These are phyloP conservation scores for Trifolium repens DNA, from an alignment of 306 rosid genomes.

Conservation along the genomic window DNA sequence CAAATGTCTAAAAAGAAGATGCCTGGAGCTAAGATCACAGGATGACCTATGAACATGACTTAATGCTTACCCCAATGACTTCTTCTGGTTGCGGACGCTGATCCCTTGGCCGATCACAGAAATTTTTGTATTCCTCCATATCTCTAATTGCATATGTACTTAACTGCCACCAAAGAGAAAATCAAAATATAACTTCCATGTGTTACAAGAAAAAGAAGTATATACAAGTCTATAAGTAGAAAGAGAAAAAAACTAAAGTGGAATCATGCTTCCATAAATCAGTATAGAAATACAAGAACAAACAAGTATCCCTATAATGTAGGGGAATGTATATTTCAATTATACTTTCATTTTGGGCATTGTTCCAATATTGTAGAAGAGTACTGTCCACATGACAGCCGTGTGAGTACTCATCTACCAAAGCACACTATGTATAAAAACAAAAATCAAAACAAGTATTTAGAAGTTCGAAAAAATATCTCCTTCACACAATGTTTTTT, in stretches of 20 bases:
- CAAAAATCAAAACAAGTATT: no score
- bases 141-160: slow-evolving; percentile 92
- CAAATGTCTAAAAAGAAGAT: slow-evolving; percentile 1
- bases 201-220: slow-evolving; percentile 19
- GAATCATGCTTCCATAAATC: slow-evolving; percentile 18
- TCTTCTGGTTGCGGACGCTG: slow-evolving; percentile 96
- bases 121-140: slow-evolving; percentile 92
- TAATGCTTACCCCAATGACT: slow-evolving; percentile 80
- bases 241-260: background rate
- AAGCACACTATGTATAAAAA: background rate
- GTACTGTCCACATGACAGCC: background rate
- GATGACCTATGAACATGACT: slow-evolving; percentile 19
- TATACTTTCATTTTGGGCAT: background rate
- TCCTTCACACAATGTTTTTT: background rate
- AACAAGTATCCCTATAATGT: slow-evolving; percentile 13
- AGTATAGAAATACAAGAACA: slow-evolving; percentile 13
- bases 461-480: no score
- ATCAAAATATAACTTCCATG: slow-evolving; percentile 22
- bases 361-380: background rate
- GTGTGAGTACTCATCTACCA: background rate
- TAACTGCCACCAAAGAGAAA: slow-evolving; percentile 56
- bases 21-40: slow-evolving; percentile 35
- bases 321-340: slow-evolving; percentile 19
- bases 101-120: slow-evolving; percentile 93
- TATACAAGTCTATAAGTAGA: slow-evolving; percentile 1